Conservation (phyloP, 2,329 filamentous ascomycete species). For the Bipolaris zeicola region DNA sequence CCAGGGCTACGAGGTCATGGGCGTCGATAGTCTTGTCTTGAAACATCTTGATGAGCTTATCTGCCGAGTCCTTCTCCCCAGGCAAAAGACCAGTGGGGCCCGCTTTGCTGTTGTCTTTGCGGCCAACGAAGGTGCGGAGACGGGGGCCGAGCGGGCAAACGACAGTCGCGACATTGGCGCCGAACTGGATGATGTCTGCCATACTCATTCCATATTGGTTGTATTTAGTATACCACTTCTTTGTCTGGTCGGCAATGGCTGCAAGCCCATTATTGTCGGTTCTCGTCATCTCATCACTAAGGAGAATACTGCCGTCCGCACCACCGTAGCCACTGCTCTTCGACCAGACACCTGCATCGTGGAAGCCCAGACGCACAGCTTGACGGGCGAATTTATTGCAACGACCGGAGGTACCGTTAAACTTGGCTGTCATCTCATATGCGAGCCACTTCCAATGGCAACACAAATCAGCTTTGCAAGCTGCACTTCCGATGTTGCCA, state of each 20-base stretch:
- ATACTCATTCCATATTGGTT: conserved; percentile 44
- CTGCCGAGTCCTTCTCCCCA: conserved; percentile 39
- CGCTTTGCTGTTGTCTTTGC: conserved; percentile 45
- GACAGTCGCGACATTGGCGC: conserved; percentile 47
- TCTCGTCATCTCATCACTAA: conserved; percentile 38
- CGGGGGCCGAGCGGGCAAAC: conserved; percentile 49
- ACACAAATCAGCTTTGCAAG: conserved; percentile 43
- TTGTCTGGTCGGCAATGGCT: conserved; percentile 37
- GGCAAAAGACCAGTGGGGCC: conserved; percentile 45
- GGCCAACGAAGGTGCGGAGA: conserved; percentile 45
- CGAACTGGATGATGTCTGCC: conserved; percentile 50
- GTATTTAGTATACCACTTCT: conserved; percentile 41
- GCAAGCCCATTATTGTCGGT: conserved; percentile 38
- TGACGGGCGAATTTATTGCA: conserved; percentile 42
- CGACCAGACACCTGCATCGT: conserved; percentile 43
- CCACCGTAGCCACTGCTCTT: conserved; percentile 37
- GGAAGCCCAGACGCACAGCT: conserved; percentile 43
- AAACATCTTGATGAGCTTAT: conserved; percentile 46
- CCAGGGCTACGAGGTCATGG: conserved; percentile 46
- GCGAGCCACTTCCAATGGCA: conserved; percentile 46
- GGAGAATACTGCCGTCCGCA: conserved; percentile 42
- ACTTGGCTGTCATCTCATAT: conserved; percentile 43
- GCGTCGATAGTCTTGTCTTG: conserved; percentile 47
- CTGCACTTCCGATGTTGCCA: conserved; percentile 38
- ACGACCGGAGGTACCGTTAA: conserved; percentile 42